Conservation (phyloP, 306 rosid genomes). For the Casuarina cunninghamiana region DNA sequence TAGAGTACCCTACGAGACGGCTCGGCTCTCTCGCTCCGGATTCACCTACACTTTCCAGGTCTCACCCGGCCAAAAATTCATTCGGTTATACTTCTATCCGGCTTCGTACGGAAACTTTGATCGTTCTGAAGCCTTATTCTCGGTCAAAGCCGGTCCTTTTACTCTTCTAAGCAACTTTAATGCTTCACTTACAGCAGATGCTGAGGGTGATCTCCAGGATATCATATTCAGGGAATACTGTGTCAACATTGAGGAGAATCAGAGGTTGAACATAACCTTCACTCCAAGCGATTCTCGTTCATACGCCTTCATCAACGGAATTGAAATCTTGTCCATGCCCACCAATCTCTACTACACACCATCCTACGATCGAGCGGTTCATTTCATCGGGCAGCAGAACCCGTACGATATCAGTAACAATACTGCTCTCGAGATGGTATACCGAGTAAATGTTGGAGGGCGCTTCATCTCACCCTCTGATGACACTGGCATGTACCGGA, state of each 20-base stretch:
- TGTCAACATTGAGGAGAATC: neutral
- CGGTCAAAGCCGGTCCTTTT: neutral
- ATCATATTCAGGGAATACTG: neutral
- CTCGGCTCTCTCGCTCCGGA: too few relatives aligned
- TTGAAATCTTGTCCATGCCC: neutral
- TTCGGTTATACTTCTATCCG: constrained; percentile 10
- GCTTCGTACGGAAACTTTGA: neutral
- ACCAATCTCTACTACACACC: neutral
- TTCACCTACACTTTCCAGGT: neutral
- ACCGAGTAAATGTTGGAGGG: too few relatives aligned
- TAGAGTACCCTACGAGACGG: neutral
- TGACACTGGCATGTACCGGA: too few relatives aligned
- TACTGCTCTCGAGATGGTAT: too few relatives aligned
- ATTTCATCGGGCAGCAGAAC: too few relatives aligned
- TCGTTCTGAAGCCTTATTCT: neutral
- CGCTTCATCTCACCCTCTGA: too few relatives aligned
- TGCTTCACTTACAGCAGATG: neutral
- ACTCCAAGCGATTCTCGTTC: neutral
- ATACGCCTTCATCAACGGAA: neutral
- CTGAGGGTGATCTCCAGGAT: too few relatives aligned
- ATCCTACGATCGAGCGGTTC: neutral
- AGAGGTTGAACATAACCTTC: neutral
- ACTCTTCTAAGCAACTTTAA: neutral
- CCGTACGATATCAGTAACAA: too few relatives aligned
- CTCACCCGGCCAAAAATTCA: constrained; percentile 6